Percentiles rank a stretch among this genome's conserved stretches.
phyloP scores from a whole-genome alignment of 129 eudicot species.

The Heracleum sosnowskyi region DNA sequence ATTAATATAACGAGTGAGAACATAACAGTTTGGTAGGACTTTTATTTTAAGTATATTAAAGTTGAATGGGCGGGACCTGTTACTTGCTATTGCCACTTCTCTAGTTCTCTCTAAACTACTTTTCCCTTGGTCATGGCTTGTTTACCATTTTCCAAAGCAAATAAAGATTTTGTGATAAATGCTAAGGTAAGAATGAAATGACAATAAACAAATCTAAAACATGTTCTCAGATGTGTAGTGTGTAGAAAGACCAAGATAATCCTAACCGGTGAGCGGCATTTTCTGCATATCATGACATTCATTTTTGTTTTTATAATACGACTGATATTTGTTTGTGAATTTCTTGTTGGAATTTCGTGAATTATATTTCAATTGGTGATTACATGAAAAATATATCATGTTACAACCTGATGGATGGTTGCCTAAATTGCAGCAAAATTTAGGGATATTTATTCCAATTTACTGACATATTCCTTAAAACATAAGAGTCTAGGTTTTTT shows the following conservation, averaged over 20 bases:
- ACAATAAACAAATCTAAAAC: too few species aligned
- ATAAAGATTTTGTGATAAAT: too few species aligned
- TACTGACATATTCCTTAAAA: background rate
- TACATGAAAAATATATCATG: too few species aligned
- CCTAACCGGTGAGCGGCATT: too few species aligned
- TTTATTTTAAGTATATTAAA: too few species aligned
- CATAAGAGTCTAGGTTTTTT: background rate
- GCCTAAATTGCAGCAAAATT: background rate
- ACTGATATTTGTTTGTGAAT: background rate
- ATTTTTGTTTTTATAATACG: background rate
- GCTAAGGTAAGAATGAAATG: too few species aligned
- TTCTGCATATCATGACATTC: too few species aligned
- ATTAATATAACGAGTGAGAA: background rate
- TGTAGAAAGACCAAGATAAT: too few species aligned
- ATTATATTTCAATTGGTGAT: too few species aligned
- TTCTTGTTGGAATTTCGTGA: background rate
- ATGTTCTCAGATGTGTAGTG: too few species aligned
- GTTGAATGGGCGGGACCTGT: background rate
- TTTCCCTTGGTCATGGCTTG: too few species aligned
- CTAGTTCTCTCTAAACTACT: background rate
- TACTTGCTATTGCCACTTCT: background rate
- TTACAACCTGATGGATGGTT: background rate
- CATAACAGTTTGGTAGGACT: background rate
- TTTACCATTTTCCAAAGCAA: too few species aligned
- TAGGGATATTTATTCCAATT: background rate